These are phyloP conservation scores for Stereocaulon alpinum DNA, from an alignment of 495 filamentous ascomycete genomes.

Conservation along the genomic window DNA sequence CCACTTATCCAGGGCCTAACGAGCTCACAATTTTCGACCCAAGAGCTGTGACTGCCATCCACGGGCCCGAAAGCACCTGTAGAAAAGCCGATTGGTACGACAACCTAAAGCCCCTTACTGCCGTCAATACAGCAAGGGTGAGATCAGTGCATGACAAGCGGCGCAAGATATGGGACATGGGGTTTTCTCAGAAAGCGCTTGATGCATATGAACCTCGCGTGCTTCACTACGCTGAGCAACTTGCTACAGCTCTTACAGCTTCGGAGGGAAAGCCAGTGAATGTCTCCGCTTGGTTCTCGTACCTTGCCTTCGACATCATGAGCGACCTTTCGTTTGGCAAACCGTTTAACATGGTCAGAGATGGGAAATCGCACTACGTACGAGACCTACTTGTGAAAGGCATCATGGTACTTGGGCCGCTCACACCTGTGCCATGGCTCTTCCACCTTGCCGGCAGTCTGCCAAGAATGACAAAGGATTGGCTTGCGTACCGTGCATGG, in stretches of 20 bases:
- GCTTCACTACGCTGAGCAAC: neutral
- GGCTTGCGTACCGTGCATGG: neutral
- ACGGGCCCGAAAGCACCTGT: constrained; percentile 8
- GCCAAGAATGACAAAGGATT: constrained; percentile 17
- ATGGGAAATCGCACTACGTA: constrained; percentile 47
- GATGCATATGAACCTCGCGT: neutral
- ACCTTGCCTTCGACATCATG: constrained; percentile 57
- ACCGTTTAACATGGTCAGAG: constrained; percentile 57
- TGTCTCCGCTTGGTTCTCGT: constrained; percentile 34
- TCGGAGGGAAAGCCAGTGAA: constrained; percentile 30
- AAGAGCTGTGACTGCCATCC: neutral
- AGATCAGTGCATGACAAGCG: constrained; percentile 28
- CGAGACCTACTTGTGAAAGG: constrained; percentile 30
- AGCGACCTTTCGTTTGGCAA: constrained; percentile 63
- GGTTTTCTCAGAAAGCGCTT: neutral
- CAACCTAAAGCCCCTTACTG: constrained; percentile 21
- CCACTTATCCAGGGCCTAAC: neutral
- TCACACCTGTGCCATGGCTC: constrained; percentile 24
- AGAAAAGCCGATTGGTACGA: constrained; percentile 35
- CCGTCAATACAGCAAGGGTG: constrained; percentile 28
- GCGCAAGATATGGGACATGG: constrained; percentile 31
- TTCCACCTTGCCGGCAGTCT: constrained; percentile 13
- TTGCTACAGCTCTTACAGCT: constrained; percentile 13
- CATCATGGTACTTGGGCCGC: constrained; percentile 17
- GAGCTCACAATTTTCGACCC: neutral